Percentiles rank a stretch among this genome's conserved stretches.
Evolutionary conservation across 2,329 filamentous ascomycete genomes (phyloP).

Genomic region (Dothideomycetes sp.): DNA sequence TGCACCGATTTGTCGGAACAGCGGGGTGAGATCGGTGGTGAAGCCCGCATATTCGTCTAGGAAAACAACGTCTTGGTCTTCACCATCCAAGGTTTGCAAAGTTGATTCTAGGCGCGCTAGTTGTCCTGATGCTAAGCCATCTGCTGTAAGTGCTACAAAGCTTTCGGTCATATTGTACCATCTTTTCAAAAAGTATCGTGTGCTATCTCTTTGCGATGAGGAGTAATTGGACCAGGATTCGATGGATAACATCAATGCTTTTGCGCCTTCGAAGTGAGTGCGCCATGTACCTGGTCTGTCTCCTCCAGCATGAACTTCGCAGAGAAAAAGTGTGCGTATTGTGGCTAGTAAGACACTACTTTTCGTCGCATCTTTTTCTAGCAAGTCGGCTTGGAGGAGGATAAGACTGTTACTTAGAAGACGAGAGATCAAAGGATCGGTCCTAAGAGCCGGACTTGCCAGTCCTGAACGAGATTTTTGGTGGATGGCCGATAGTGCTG

Average conservation of each 20-base stretch:
- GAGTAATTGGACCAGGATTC: constrained; percentile 12
- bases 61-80: constrained; percentile 7
- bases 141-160: constrained; percentile 11
- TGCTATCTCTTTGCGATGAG: constrained; percentile 6
- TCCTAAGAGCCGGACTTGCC: not conserved
- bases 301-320: constrained; percentile 12
- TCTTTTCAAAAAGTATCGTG: constrained; percentile 9
- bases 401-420: constrained; percentile 11
- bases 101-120: constrained; percentile 6
- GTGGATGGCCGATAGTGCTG: constrained; percentile 12
- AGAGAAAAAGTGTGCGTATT: constrained; percentile 13
- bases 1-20: constrained; percentile 12
- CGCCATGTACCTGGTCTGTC: constrained; percentile 13
- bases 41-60: constrained; percentile 14
- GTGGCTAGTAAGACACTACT: constrained; percentile 10
- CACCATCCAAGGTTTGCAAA: constrained; percentile 1
- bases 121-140: constrained; percentile 9
- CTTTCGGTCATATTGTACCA: constrained; percentile 15
- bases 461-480: constrained; percentile 9
- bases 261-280: constrained; percentile 14
- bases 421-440: constrained; percentile 6
- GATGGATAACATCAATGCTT: constrained; percentile 11
- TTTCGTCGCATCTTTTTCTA: constrained; percentile 10
- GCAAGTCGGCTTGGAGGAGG: constrained; percentile 4
- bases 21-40: constrained; percentile 8